Conservation (phyloP, 352 stramenopile species). For the Phytophthora hybrid region DNA sequence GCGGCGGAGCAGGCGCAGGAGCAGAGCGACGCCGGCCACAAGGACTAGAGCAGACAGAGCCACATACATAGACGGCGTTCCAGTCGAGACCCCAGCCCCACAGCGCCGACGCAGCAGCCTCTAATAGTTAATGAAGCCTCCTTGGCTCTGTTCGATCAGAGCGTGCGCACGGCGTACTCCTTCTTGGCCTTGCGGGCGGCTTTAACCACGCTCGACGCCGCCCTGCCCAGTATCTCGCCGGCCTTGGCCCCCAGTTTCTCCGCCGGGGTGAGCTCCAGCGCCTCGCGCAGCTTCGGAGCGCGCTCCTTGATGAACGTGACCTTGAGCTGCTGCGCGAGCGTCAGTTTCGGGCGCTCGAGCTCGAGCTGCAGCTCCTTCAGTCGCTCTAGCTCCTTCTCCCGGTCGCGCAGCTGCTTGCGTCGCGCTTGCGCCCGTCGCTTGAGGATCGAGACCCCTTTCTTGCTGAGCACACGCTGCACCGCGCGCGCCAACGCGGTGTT, state of each 20-base stretch:
- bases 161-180: constrained; percentile 69
- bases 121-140: constrained; percentile 39
- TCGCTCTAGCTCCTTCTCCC: constrained; percentile 58
- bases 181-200: constrained; percentile 63
- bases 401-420: constrained; percentile 59
- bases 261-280: constrained; percentile 62
- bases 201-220: constrained; percentile 46
- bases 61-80: background rate
- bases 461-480: constrained; percentile 50
- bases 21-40: constrained; percentile 20
- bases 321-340: constrained; percentile 61
- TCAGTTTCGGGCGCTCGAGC: constrained; percentile 46
- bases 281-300: constrained; percentile 58
- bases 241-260: constrained; percentile 56
- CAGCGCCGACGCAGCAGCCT: background rate
- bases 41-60: constrained; percentile 45
- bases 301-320: constrained; percentile 53
- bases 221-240: constrained; percentile 52
- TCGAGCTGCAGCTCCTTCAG: constrained; percentile 55
- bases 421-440: constrained; percentile 48
- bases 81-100: background rate
- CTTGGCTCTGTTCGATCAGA: constrained; percentile 38
- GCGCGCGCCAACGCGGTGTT: constrained; percentile 41
- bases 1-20: constrained; percentile 29
- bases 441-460: constrained; percentile 56